These are phyloP conservation scores for Coemansia sp. DNA, from an alignment of 192 early-diverging fungal species.

Conservation along the genomic window DNA sequence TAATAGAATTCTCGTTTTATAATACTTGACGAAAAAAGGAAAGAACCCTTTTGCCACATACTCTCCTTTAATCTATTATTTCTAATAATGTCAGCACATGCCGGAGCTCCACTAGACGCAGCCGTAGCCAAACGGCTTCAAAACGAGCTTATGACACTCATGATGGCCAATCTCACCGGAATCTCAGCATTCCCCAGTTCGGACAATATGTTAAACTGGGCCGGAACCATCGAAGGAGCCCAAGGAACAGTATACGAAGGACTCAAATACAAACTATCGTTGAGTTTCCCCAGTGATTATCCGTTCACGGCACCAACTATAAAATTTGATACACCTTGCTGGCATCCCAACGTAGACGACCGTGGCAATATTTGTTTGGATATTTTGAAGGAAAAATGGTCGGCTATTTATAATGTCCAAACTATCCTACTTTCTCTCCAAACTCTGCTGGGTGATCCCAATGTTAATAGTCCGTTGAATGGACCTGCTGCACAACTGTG, in stretches of 20 bases:
- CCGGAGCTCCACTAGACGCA: constrained; percentile 20
- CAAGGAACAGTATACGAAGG: constrained; percentile 90
- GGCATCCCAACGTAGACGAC: constrained; percentile 94
- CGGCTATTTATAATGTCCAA: constrained; percentile 95
- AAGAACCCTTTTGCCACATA: neutral
- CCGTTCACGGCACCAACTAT: constrained; percentile 92
- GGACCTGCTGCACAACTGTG: constrained; percentile 92
- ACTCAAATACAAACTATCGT: constrained; percentile 83
- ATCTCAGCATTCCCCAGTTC: constrained; percentile 71
- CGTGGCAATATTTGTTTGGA: constrained; percentile 93
- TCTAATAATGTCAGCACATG: neutral
- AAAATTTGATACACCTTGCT: constrained; percentile 84
- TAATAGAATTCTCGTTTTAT: neutral
- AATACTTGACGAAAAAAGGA: neutral
- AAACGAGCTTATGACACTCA: constrained; percentile 64
- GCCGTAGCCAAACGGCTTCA: constrained; percentile 55
- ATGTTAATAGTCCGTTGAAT: constrained; percentile 92
- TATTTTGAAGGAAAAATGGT: constrained; percentile 93
- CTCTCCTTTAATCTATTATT: neutral
- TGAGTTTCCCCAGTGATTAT: constrained; percentile 76
- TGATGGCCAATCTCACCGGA: constrained; percentile 64
- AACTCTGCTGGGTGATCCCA: constrained; percentile 89
- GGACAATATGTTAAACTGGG: constrained; percentile 72
- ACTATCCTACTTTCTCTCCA: constrained; percentile 92
- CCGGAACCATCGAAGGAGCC: constrained; percentile 90